These are phyloP conservation scores for Musa itinerans DNA, from an alignment of 176 grass and related monocot genomes.

Conservation along the genomic window DNA sequence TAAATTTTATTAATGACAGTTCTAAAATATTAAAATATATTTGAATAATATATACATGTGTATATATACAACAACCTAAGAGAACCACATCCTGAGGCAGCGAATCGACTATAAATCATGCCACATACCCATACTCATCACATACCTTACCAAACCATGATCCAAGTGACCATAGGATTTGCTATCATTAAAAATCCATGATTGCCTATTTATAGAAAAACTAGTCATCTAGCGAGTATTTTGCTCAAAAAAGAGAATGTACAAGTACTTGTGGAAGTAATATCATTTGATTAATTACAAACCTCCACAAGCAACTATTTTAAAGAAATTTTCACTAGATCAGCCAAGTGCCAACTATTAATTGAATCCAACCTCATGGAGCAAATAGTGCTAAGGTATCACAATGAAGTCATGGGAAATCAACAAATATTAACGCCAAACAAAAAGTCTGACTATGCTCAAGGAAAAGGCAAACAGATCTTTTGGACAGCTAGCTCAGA, in stretches of 20 bases:
- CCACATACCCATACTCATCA: too few species aligned
- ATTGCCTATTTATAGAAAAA: background rate
- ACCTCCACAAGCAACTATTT: background rate
- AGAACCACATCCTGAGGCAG: too few species aligned
- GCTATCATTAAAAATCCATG: too few species aligned
- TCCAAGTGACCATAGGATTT: too few species aligned
- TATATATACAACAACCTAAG: too few species aligned
- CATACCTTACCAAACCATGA: too few species aligned
- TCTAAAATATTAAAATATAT: too few species aligned
- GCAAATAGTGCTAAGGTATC: background rate
- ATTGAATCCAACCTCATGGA: background rate
- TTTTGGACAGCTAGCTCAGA: background rate
- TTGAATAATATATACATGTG: too few species aligned
- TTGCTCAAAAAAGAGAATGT: background rate
- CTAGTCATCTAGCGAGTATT: background rate
- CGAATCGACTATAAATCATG: too few species aligned
- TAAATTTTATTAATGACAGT: too few species aligned
- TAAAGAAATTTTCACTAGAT: background rate
- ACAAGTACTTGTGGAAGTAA: background rate
- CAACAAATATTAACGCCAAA: background rate
- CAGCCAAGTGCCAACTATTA: background rate
- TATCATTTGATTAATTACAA: background rate
- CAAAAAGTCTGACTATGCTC: background rate
- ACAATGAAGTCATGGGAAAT: background rate
- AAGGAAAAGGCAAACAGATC: background rate